A percentile compares a stretch with the other conserved stretches of the same genome.
These are phyloP conservation scores for Candida ascalaphidarum DNA, from an alignment of 805 yeast species.

Conservation along the genomic window DNA sequence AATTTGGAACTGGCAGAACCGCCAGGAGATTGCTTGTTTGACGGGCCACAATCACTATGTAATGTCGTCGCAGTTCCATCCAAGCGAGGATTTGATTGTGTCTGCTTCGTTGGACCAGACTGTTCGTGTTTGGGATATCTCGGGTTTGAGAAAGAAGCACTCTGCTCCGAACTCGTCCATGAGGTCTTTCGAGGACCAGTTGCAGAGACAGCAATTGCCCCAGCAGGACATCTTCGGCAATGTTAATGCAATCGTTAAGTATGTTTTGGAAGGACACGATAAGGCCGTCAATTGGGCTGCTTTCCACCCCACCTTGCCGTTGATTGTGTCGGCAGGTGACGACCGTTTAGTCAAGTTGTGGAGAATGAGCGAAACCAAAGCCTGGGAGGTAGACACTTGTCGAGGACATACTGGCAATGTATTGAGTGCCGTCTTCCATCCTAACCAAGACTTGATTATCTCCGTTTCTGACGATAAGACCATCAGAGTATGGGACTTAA, in stretches of 20 bases:
- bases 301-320: conserved; percentile 93
- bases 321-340: conserved; percentile 93
- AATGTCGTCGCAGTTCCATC: conserved; percentile 97
- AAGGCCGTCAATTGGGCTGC: conserved; percentile 98
- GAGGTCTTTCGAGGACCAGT: conserved; percentile 54
- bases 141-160: conserved; percentile 90
- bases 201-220: conserved; percentile 55
- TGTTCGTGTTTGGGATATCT: conserved; percentile 98
- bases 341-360: conserved; percentile 92
- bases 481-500: conserved; percentile 92
- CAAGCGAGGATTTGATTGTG: conserved; percentile 87
- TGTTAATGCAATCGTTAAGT: conserved; percentile 89
- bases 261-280: conserved; percentile 95
- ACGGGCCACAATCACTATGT: conserved; percentile 99
- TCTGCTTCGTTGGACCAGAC: conserved; percentile 96
- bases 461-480: conserved; percentile 90
- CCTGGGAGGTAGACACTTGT: conserved; percentile 99
- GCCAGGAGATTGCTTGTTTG: conserved; percentile 92
- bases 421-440: conserved; percentile 84
- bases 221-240: conserved; percentile 93
- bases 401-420: conserved; percentile 96
- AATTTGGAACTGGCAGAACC: conserved; percentile 99
- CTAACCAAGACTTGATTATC: conserved; percentile 81
- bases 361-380: conserved; percentile 96
- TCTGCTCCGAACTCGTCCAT: conserved; percentile 55